Evolutionary conservation across 345 rosid genomes (phyloP), one percentile per base, ranked within the genome.

Genomic region (Arabis hirsuta): DNA sequence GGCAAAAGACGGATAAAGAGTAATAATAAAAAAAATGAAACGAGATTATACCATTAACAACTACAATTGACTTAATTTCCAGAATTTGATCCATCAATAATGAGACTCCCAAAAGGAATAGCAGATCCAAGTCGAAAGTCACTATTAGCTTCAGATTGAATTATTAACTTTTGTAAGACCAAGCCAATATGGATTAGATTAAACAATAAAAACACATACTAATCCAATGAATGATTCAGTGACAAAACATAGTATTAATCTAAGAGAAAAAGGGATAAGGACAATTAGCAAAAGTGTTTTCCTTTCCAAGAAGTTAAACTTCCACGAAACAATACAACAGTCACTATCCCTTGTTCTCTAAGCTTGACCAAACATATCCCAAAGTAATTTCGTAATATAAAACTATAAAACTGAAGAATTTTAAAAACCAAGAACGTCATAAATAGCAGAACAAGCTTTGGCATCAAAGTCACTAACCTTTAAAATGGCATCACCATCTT

Each of bases 311-410:
- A 58, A 47, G 4, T 39, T 51, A 74, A 74, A 67, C 63, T 74
- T 74, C 78, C 55, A 67, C 13, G 78, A 67, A 74, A 67, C 62
- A 67, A 3, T 6, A 44, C 7, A 60, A 67, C 63, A 67, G 9
- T 59, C 69, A 43, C 73, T 22, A 59, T 60, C 68, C 68, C 73
- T 67, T 67, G 52, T 74, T 44, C 78, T 26, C 22, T 53, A 74
- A 74, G 68, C 52, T 74, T 67, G 63, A 53, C 68, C 69, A n/a
- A 67, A 44, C 65, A 59, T 13, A 52, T 12, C 72, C 43, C 34
- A 61, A 63, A 67, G 69, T 74, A 45, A 67, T 7, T 74, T 22
- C 73, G 14, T 67, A 60, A 10, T 60, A 67, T 60, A 65, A 55
- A 67, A 59, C 67, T 3, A 50, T 59, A 51, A 57, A 67, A 53